Percentiles rank a stretch among this genome's conserved stretches.
Conservation (phyloP, 495 filamentous ascomycete species). For the Amphirosellinia nigrospora region DNA sequence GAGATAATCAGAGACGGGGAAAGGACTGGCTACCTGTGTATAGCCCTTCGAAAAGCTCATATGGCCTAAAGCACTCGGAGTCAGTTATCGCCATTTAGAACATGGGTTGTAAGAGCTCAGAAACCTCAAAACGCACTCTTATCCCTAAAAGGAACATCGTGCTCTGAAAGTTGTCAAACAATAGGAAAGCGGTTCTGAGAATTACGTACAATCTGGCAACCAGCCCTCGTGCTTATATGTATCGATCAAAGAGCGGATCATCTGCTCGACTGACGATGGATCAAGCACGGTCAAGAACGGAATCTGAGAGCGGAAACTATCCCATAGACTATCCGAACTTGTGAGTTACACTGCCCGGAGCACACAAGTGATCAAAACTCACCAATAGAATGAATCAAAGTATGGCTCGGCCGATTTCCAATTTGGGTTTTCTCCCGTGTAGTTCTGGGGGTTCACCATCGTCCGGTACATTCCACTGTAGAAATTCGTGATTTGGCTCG, state of each 20-base stretch:
- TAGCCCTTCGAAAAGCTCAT: constrained; percentile 70
- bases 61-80: too few species aligned
- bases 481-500: constrained; percentile 65
- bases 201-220: too few species aligned
- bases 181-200: too few species aligned
- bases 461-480: constrained; percentile 75
- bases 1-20: background rate
- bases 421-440: constrained; percentile 78
- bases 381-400: constrained; percentile 82
- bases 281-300: constrained; percentile 74
- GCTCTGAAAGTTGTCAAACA: too few species aligned
- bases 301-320: constrained; percentile 74
- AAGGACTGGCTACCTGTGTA: constrained; percentile 59
- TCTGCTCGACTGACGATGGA: constrained; percentile 65
- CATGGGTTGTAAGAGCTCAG: too few species aligned
- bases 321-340: constrained; percentile 59
- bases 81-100: too few species aligned
- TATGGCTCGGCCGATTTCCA: constrained; percentile 77
- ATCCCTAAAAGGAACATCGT: too few species aligned
- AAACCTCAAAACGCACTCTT: too few species aligned
- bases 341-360: constrained; percentile 31
- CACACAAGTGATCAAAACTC: constrained; percentile 34
- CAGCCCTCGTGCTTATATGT: constrained; percentile 70
- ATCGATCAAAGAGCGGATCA: constrained; percentile 74
- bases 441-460: constrained; percentile 77